These are phyloP conservation scores for Oryza australiensis DNA, from an alignment of 176 grass and related monocot genomes.

Conservation along the genomic window DNA sequence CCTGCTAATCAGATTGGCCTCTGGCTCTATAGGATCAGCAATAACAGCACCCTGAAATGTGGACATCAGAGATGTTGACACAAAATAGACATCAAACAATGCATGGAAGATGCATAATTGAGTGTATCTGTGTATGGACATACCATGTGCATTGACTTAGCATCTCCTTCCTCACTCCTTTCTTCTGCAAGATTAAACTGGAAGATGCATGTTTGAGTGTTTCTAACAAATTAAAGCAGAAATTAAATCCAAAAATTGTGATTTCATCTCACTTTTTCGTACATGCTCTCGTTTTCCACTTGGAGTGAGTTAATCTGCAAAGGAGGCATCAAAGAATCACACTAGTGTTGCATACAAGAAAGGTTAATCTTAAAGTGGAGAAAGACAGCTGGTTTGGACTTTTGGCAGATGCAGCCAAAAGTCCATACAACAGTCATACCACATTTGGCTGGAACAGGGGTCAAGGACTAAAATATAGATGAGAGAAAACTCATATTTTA, in stretches of 20 bases:
- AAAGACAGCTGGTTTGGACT: background rate
- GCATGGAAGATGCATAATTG: background rate
- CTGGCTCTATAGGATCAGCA: constrained; percentile 50
- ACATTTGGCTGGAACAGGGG: constrained; percentile 31
- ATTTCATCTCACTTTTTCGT: constrained; percentile 63
- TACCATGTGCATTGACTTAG: constrained; percentile 56
- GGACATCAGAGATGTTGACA: constrained; percentile 22
- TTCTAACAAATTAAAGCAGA: constrained; percentile 33
- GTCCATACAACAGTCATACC: constrained; percentile 27
- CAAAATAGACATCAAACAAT: constrained; percentile 23
- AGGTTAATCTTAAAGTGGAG: constrained; percentile 9
- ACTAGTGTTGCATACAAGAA: background rate
- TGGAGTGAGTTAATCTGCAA: constrained; percentile 78
- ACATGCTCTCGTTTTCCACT: constrained; percentile 68
- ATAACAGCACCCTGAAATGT: constrained; percentile 56
- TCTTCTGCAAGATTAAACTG: constrained; percentile 81
- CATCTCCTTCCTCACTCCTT: constrained; percentile 62
- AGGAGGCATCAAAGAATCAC: constrained; percentile 28
- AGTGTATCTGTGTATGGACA: constrained; percentile 43
- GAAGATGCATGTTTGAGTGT: constrained; percentile 43
- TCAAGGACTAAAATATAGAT: background rate
- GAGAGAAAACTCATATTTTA: background rate
- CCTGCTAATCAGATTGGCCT: constrained; percentile 59
- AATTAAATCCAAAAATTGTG: constrained; percentile 29
- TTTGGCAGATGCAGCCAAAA: constrained; percentile 22